Base-by-base conservation (phyloP, 2,329 filamentous ascomycete species). In the Ophiostoma novo-ulmi region DNA sequence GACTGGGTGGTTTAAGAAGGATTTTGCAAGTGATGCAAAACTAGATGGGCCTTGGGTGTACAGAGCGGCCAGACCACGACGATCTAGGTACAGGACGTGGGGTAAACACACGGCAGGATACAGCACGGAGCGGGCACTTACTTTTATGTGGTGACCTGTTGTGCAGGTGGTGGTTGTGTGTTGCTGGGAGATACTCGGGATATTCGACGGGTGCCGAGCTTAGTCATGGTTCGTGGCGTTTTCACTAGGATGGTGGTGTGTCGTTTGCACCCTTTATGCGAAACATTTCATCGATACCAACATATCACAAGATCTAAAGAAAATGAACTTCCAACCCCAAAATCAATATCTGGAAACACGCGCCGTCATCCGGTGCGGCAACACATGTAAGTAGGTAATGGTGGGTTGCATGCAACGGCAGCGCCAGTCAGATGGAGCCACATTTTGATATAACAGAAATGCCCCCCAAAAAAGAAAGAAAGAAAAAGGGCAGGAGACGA, bases 351-450 rank as follows among this genome's bases (percentile, higher is more conserved):
- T 63, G 58, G 26, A 39, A 66, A 66, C 36, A 39, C 63, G 63
- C 58, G 58, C 58, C 58, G 58, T 35, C 22, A 63, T 26, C 58
- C 58, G 52, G n/a, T 26, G 22, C 52, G 1, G 52, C 11, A 17
- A 63, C 5, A 26, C 26, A 31, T 35, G 58, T 22, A 48, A 22
- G 52, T 26, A 48, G 52, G 52, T 26, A 17, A 58, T 58, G 52
- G 52, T 58, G 52, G 58, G 58, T 63, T 63, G 58, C 58, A 63
- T 63, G 22, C 58, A 63, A 63, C 58, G 26, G 6, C 58, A 63
- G 26, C 58, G 58, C 58, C 58, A 35, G 58, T 35, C 58, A 63
- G 58, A 63, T 36, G 58, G 22, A 26, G 10, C 52, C 58, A 63
- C 58, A 63, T 35, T 26, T 61, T 63, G 58, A 1, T 63, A 26